phyloP scores from a whole-genome alignment of 192 early-diverging fungal genomes.

The Blastocladiella britannica region DNA sequence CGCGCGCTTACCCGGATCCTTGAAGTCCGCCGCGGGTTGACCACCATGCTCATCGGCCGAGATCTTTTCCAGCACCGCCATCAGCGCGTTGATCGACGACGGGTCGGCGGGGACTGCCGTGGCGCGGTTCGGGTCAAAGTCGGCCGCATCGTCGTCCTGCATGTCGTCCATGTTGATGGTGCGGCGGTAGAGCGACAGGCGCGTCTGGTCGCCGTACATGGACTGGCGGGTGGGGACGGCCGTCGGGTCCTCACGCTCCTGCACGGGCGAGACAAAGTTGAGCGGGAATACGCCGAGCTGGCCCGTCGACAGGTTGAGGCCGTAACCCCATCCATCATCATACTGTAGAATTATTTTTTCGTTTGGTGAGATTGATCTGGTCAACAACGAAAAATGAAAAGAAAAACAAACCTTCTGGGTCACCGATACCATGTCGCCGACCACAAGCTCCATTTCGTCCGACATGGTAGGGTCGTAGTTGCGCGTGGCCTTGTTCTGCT shows the following conservation, averaged over 20 bases:
- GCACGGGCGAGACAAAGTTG: not conserved
- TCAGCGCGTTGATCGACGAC: not conserved
- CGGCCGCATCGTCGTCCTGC: no score
- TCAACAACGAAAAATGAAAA: no score
- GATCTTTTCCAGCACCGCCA: not conserved
- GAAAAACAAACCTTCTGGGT: no score
- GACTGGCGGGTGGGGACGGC: not conserved
- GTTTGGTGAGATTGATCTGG: no score
- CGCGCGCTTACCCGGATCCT: not conserved
- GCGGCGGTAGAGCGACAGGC: not conserved
- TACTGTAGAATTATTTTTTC: no score
- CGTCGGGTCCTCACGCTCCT: no score
- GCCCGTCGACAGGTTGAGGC: not conserved
- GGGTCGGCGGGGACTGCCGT: not conserved
- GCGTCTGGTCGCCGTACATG: not conserved
- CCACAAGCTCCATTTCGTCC: not conserved
- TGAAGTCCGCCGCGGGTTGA: not conserved
- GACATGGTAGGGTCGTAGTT: not conserved
- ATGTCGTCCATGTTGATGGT: conserved; percentile 1
- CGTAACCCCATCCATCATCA: not conserved
- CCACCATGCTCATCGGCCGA: not conserved
- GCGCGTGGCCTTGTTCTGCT: not conserved
- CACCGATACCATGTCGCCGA: not conserved
- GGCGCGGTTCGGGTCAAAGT: no score
- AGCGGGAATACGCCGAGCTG: not conserved